These are phyloP conservation scores for Penicillium griseofulvum DNA, from an alignment of 2,329 filamentous ascomycete species.

Conservation along the genomic window DNA sequence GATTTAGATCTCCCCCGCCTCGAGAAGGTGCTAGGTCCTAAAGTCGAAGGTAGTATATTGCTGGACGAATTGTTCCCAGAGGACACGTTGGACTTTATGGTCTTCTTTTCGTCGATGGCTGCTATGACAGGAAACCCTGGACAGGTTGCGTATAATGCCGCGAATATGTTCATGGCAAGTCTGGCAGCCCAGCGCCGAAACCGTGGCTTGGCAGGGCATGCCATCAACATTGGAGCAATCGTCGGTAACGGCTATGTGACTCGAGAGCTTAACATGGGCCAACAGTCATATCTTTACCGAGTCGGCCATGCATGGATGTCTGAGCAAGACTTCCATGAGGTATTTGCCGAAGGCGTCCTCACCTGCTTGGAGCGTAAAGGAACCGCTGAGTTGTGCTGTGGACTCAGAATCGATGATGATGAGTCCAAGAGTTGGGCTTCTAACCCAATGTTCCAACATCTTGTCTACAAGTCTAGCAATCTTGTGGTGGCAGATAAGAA, in stretches of 20 bases:
- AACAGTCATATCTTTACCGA: conserved; percentile 22
- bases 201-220: conserved; percentile 16
- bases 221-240: conserved; percentile 23
- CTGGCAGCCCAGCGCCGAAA: conserved; percentile 21
- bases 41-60: conserved; percentile 28
- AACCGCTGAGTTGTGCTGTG: conserved; percentile 16
- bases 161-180: conserved; percentile 39
- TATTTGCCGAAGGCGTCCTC: conserved; percentile 32
- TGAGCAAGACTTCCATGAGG: conserved; percentile 32
- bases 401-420: conserved; percentile 24
- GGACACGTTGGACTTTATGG: conserved; percentile 44
- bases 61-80: conserved; percentile 23
- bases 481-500: conserved; percentile 13
- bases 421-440: conserved; percentile 20
- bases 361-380: conserved; percentile 15
- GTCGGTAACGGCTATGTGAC: conserved; percentile 22
- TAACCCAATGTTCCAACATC: conserved; percentile 25
- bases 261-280: conserved; percentile 20
- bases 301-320: conserved; percentile 27
- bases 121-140: conserved; percentile 34
- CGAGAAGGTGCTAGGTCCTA: conserved; percentile 37
- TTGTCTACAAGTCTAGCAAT: conserved; percentile 16
- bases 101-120: conserved; percentile 42
- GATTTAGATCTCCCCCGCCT: conserved; percentile 18
- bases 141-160: conserved; percentile 41